Conservation (phyloP, 495 filamentous ascomycete species). For the Hamigera avellanea region DNA sequence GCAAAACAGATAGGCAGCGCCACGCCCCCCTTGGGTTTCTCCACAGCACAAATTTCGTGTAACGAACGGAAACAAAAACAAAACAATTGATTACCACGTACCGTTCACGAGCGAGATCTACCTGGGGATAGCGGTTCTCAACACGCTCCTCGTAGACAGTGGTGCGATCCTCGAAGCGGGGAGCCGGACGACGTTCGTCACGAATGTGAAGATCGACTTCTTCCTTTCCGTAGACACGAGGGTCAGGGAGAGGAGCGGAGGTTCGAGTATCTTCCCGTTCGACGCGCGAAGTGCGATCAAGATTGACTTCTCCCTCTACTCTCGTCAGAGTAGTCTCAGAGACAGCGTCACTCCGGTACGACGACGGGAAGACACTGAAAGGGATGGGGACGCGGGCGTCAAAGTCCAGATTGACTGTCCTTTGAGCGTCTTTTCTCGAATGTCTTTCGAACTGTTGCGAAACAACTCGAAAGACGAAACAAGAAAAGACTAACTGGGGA, state of each 20-base stretch:
- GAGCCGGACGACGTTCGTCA: conserved; percentile 22
- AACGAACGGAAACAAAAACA: conserved; percentile 1
- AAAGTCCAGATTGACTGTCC: conserved; percentile 98
- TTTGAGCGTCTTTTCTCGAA: conserved; percentile 79
- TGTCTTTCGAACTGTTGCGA: conserved; percentile 72
- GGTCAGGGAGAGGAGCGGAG: conserved; percentile 55
- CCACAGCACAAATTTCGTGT: not conserved
- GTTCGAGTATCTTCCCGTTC: conserved; percentile 85
- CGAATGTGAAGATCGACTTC: conserved; percentile 56
- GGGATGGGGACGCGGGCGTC: conserved; percentile 98
- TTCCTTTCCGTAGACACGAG: conserved; percentile 63
- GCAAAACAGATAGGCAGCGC: not conserved
- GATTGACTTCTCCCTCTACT: conserved; percentile 83
- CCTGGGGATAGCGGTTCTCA: conserved; percentile 25
- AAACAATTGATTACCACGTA: conserved; percentile 22
- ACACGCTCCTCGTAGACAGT: conserved; percentile 10
- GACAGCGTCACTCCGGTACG: conserved; percentile 87
- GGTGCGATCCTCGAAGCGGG: not conserved
- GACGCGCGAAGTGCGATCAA: conserved; percentile 65
- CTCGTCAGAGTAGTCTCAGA: conserved; percentile 64
- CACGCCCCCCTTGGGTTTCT: not conserved
- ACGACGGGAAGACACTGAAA: conserved; percentile 98
- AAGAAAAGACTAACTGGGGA: conserved; percentile 61
- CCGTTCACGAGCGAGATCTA: conserved; percentile 46
- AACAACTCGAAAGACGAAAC: conserved; percentile 83